Base-by-base conservation (phyloP, 2,329 filamentous ascomycete species). In the Cercospora zeina region DNA sequence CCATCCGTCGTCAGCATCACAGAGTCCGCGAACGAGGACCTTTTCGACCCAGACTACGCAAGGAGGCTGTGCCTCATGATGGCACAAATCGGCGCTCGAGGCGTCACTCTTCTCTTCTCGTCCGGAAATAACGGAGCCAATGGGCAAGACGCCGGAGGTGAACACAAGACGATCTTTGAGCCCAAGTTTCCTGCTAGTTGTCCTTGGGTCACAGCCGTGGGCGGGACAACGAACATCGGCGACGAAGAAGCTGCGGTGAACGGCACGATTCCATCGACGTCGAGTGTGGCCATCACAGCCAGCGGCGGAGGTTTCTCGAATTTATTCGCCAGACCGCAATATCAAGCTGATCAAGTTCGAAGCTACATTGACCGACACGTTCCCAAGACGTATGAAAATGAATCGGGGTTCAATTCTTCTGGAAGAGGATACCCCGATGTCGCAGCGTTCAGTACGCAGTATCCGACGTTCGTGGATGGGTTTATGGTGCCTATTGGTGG, bases 61-160 rank as follows among this genome's bases (percentile, higher is more conserved):
- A 76, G 77, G 50, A 80, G 81, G 53, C 83, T 88, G 6, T 89
- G 87, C 77, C 81, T 83, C 65, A 77, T 86, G 69, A 86, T 88
- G 69, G 84, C 82, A 54, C 81, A 87, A 67, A 82, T 89, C 37
- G 86, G 86, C n/a, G 81, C 84, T 1, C 83, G 86, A 45, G 87
- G 87, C 13, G 82, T 87, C 1, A 83, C 82, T 0, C 78, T 89
- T 6, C 76, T 89, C 16, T 85, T 85, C 65, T 81, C 83, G 9
- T 82, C 82, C 9, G 88, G 88, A 3, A 86, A 90, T 67, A 75
- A 76, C 27, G 85, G 85, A 24, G 58, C 68, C 10, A 67, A 68
- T 54, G 68, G 69, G 7, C 61, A 67, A 16, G 54, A 37, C n/a
- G 61, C 66, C 10, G 51, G 59, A 31, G 78, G 77, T 57, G 77